phyloP scores from a whole-genome alignment of 1,284 basidiomycete species.

The Quambalaria eucalypti region DNA sequence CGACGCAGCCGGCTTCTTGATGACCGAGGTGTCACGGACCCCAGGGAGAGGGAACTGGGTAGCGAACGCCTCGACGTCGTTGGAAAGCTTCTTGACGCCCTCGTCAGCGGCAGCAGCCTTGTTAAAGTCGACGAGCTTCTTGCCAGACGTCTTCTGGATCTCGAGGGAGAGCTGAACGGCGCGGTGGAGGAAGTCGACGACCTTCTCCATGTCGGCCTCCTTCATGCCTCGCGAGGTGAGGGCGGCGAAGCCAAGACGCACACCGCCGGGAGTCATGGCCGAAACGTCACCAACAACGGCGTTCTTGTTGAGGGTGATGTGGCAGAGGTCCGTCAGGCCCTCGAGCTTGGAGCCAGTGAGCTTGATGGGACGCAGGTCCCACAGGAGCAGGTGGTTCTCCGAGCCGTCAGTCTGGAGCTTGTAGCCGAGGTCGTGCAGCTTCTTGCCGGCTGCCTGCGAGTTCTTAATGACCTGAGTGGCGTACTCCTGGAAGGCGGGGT shows the following conservation, averaged over 20 bases:
- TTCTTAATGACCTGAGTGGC: slow-evolving; percentile 81
- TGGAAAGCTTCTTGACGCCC: slow-evolving; percentile 65
- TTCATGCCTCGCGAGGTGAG: slow-evolving; percentile 87
- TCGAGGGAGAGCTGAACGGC: slow-evolving; percentile 40
- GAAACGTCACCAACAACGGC: slow-evolving; percentile 85
- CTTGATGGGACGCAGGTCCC: slow-evolving; percentile 91
- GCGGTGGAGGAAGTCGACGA: slow-evolving; percentile 64
- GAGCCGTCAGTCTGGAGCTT: slow-evolving; percentile 93
- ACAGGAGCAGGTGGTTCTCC: slow-evolving; percentile 95
- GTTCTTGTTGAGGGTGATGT: slow-evolving; percentile 73
- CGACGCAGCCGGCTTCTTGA: slow-evolving; percentile 32
- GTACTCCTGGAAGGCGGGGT: slow-evolving; percentile 84
- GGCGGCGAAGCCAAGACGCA: slow-evolving; percentile 89
- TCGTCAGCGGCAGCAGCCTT: slow-evolving; percentile 63
- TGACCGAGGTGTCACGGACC: slow-evolving; percentile 57
- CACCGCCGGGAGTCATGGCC: slow-evolving; percentile 94
- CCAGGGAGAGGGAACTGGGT: slow-evolving; percentile 85
- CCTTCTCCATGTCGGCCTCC: slow-evolving; percentile 72
- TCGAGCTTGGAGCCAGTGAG: slow-evolving; percentile 96
- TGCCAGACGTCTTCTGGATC: slow-evolving; percentile 81
- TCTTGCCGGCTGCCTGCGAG: slow-evolving; percentile 40
- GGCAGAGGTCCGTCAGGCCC: slow-evolving; percentile 92
- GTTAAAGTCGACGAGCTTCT: slow-evolving; percentile 90
- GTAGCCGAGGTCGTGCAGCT: slow-evolving; percentile 51
- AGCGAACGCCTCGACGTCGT: slow-evolving; percentile 71